These are phyloP conservation scores for Kitagawia praeruptora DNA, from an alignment of 129 eudicot genomes.

Conservation along the genomic window DNA sequence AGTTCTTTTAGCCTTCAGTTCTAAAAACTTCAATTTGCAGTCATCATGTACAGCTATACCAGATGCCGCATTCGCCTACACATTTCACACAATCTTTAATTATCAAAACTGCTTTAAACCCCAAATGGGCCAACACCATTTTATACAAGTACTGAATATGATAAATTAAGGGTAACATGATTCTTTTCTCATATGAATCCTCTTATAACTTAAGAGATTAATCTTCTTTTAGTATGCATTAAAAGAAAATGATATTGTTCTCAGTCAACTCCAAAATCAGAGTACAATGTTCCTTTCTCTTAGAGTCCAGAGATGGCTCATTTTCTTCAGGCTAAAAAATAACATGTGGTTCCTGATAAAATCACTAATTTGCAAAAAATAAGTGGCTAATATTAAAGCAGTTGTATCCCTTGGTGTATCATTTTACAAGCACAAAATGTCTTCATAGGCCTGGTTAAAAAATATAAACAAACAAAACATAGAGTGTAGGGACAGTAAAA, in stretches of 20 bases:
- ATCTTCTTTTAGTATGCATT: neutral
- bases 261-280: neutral
- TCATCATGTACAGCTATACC: constrained; percentile 4
- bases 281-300: neutral
- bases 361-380: too few species aligned
- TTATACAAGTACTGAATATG: neutral
- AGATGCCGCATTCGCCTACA: constrained; percentile 5
- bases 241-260: too few species aligned
- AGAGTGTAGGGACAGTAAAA: neutral
- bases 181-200: neutral
- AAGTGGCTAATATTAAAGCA: neutral
- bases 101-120: neutral
- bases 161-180: neutral
- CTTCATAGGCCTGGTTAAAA: neutral
- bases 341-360: too few species aligned
- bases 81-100: neutral
- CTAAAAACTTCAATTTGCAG: neutral
- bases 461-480: neutral
- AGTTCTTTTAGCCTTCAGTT: constrained; percentile 4
- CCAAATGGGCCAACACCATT: neutral
- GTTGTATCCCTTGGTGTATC: neutral
- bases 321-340: neutral
- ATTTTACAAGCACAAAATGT: neutral
- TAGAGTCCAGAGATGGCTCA: neutral
- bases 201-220: neutral